These are phyloP conservation scores for Typha latifolia DNA, from an alignment of 176 grass and related monocot genomes.

Conservation along the genomic window DNA sequence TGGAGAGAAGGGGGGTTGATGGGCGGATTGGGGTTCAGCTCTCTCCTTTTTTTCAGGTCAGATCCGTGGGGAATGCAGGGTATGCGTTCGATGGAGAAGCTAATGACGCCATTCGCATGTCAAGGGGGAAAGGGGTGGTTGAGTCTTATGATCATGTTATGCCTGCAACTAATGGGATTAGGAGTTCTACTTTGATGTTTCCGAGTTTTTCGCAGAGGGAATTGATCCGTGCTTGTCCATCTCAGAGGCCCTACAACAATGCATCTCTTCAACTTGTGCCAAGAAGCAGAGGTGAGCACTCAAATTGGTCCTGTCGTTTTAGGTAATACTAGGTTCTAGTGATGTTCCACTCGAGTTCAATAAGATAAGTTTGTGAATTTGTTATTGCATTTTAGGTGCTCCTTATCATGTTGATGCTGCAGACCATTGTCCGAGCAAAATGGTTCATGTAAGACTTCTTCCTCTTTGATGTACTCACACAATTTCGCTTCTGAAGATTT, in stretches of 20 bases:
- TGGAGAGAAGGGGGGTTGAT: background rate
- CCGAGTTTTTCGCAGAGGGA: background rate
- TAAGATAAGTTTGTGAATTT: background rate
- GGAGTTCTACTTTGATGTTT: background rate
- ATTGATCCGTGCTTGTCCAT: background rate
- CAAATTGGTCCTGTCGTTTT: background rate
- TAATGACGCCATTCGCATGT: background rate
- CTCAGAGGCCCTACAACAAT: background rate
- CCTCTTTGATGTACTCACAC: background rate
- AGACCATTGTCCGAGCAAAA: background rate
- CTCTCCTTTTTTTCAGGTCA: background rate
- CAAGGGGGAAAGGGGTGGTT: background rate
- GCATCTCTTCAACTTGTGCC: background rate
- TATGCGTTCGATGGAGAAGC: background rate
- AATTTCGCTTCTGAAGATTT: no score
- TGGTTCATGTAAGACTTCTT: background rate
- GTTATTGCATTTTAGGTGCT: background rate
- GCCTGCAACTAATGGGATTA: background rate
- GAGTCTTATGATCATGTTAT: background rate
- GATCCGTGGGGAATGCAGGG: background rate
- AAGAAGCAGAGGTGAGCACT: background rate
- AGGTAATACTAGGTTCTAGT: background rate
- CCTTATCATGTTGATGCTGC: background rate
- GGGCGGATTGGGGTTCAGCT: background rate
- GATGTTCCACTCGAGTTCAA: background rate